A percentile compares a stretch with the other conserved stretches of the same genome.
Evolutionary conservation across 495 filamentous ascomycete species (phyloP).

Genomic region (Saxophila tyrrhenica): DNA sequence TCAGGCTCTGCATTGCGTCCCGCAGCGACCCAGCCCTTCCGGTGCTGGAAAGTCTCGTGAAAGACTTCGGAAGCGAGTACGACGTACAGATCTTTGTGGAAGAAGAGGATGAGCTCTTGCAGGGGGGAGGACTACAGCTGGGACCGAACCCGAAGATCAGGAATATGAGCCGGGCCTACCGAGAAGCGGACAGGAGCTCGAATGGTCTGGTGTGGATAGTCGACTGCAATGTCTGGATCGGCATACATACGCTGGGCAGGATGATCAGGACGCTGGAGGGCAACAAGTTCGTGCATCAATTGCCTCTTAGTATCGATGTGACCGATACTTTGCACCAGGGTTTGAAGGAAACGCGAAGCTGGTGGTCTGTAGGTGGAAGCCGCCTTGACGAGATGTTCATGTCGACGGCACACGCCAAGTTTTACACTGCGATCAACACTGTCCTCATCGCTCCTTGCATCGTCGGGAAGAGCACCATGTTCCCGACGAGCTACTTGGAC

Average conservation of each 20-base stretch:
- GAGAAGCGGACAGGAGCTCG: constrained; percentile 41
- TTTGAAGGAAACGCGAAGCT: constrained; percentile 9
- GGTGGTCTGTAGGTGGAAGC: constrained; percentile 51
- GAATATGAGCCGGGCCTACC: constrained; percentile 88
- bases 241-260: constrained; percentile 60
- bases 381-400: constrained; percentile 89
- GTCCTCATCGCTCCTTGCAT: constrained; percentile 84
- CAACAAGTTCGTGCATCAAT: constrained; percentile 92
- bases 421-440: constrained; percentile 96
- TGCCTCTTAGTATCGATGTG: constrained; percentile 70
- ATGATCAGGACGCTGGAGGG: constrained; percentile 84
- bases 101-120: constrained; percentile 69
- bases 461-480: constrained; percentile 97
- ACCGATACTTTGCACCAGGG: constrained; percentile 3
- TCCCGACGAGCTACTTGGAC: constrained; percentile 82
- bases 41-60: constrained; percentile 55
- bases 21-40: constrained; percentile 70
- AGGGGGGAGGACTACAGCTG: constrained; percentile 36
- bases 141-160: constrained; percentile 98
- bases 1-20: constrained; percentile 72
- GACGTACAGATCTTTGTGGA: constrained; percentile 74
- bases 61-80: constrained; percentile 53
- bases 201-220: constrained; percentile 90
- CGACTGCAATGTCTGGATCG: constrained; percentile 95
- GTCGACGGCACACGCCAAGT: constrained; percentile 88